Base-by-base conservation (phyloP, 495 filamentous ascomycete species). In the Daldinia loculata region DNA sequence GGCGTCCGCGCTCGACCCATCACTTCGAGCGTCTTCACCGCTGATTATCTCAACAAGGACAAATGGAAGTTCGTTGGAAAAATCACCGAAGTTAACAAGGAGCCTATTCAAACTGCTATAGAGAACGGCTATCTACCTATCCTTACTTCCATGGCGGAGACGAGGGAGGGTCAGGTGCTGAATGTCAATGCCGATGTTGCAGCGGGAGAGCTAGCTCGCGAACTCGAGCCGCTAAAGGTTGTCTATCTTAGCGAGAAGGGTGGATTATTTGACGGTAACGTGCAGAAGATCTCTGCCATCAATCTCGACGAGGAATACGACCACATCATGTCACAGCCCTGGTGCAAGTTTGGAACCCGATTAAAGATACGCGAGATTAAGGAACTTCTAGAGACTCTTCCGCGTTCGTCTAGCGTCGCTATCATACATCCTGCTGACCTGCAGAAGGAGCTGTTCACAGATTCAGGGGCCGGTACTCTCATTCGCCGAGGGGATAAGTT, bases 291-390 rank as follows among this genome's bases (percentile, higher is more conserved):
- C 73, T 97, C 94, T 8, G 93, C 89, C 56, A 99, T 99, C 77
- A 98, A 99, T 83, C 87, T 99, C 24, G 95, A 99, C 74, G 95
- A 99, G 81, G 95, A 99, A 80, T 99, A 91, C 77, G 96, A 97
- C 15, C 87, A 93, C 76, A 85, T 98, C 72, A 97, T 99, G 95
- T 89, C 86, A 53, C 94, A 98, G 81, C 89, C 92, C 78, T 99
- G 95, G 95, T 96, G 97, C 77, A 91, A 91, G 69, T 95, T 97
- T 80, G 95, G 95, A 34, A 99, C 95, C 45, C 89, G 94, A 72
- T 83, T 98, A 62, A 99, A 99, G 91, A 98, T 99, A 81, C 96
- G 95, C 82, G 95, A 99, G 83, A 97, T 97, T 82, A 98, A 98
- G 84, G 92, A 95, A 19, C 87, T 99, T 8, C 84, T 99, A 56